Percentiles rank a stretch among this genome's conserved stretches.
Conservation (phyloP, 2,329 filamentous ascomycete genomes). For the Fusarium penzigii region DNA sequence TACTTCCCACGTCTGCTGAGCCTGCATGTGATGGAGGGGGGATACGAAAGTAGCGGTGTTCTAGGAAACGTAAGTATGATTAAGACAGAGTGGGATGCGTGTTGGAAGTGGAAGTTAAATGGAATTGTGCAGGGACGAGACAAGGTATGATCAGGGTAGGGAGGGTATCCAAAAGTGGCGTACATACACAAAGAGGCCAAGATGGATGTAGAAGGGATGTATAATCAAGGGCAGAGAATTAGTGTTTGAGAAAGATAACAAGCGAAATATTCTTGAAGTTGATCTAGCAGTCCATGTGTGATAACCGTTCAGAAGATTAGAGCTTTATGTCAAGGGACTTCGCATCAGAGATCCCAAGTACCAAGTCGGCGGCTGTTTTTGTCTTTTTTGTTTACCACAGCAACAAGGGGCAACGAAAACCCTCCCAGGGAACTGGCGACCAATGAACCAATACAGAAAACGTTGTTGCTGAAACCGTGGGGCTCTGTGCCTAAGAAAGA, state of each 20-base stretch:
- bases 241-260: background rate
- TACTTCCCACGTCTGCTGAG: background rate
- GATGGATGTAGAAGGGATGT: background rate
- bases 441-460: conserved; percentile 20
- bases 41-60: background rate
- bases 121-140: background rate
- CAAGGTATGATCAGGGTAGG: background rate
- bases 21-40: background rate
- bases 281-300: too few species aligned
- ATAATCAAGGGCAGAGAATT: background rate
- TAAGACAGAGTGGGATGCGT: background rate
- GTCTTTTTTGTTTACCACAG: conserved; percentile 32
- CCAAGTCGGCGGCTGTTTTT: too few species aligned
- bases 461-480: conserved; percentile 25
- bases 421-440: conserved; percentile 5
- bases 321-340: background rate
- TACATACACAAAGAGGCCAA: background rate
- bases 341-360: background rate
- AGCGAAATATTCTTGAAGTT: background rate
- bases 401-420: conserved; percentile 25
- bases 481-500: background rate
- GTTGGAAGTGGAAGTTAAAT: background rate
- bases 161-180: conserved; percentile 4
- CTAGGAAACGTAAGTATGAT: background rate
- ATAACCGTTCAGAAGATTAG: too few species aligned